These are phyloP conservation scores for Colletotrichum australisinense DNA, from an alignment of 2,329 filamentous ascomycete species.

Conservation along the genomic window DNA sequence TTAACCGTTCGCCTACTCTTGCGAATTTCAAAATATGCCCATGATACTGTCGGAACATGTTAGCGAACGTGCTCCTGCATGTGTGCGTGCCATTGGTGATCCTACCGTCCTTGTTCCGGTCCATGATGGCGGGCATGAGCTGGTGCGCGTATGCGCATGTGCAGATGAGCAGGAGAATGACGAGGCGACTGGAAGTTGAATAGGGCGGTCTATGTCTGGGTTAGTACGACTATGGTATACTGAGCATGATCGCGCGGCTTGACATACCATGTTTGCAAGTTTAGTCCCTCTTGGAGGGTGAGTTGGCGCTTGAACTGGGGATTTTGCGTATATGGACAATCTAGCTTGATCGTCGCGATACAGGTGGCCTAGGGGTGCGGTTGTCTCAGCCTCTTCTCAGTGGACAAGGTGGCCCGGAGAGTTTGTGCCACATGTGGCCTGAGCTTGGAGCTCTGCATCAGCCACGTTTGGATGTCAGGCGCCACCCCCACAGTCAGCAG, in stretches of 20 bases:
- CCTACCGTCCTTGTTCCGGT: constrained; percentile 90
- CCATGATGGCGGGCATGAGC: constrained; percentile 88
- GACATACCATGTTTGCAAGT: constrained; percentile 41
- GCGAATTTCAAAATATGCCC: constrained; percentile 96
- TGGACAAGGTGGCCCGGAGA: constrained; percentile 35
- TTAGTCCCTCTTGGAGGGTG: constrained; percentile 15
- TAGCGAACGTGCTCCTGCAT: constrained; percentile 28
- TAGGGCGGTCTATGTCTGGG: constrained; percentile 78
- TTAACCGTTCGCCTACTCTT: constrained; percentile 89
- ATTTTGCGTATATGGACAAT: constrained; percentile 15
- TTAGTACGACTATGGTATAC: constrained; percentile 7
- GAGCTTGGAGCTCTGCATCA: not conserved
- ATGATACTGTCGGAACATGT: constrained; percentile 65
- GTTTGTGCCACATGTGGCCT: constrained; percentile 18
- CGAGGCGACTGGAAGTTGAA: constrained; percentile 99
- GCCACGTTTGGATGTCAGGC: not conserved
- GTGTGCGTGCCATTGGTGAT: not conserved
- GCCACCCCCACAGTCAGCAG: constrained; percentile 16
- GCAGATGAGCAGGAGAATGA: constrained; percentile 95
- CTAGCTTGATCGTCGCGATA: constrained; percentile 19
- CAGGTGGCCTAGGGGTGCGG: constrained; percentile 10
- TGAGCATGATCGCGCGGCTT: too few species aligned
- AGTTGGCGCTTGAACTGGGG: constrained; percentile 10
- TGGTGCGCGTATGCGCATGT: constrained; percentile 94
- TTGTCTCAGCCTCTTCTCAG: constrained; percentile 19